Conservation (phyloP, 2,329 filamentous ascomycete genomes). For the Clarireedia hainanense region DNA sequence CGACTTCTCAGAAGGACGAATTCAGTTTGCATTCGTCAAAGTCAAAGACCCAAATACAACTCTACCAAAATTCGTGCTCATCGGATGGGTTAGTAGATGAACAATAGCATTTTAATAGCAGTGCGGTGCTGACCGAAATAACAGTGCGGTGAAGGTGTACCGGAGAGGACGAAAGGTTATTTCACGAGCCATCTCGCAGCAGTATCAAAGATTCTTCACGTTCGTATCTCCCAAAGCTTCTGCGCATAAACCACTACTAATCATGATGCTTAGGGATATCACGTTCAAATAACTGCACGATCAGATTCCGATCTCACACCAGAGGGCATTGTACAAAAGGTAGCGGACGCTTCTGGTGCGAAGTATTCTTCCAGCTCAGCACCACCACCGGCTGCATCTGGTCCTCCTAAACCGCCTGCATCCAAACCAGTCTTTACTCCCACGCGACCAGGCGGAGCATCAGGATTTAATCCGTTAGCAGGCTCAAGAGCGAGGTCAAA, state of each 20-base stretch:
- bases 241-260: slow-evolving; percentile 3
- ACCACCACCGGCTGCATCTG: slow-evolving; percentile 37
- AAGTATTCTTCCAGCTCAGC: slow-evolving; percentile 76
- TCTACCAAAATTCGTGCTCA: slow-evolving; percentile 85
- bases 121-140: slow-evolving; percentile 18
- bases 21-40: slow-evolving; percentile 95
- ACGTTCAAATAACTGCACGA: slow-evolving; percentile 93
- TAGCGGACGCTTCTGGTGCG: slow-evolving; percentile 86
- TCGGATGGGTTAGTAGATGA: slow-evolving; percentile 62
- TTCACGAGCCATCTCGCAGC: slow-evolving; percentile 90
- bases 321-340: slow-evolving; percentile 84
- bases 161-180: slow-evolving; percentile 97
- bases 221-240: slow-evolving; percentile 29
- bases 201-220: slow-evolving; percentile 85
- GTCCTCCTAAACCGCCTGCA: slow-evolving; percentile 54
- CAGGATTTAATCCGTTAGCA: slow-evolving; percentile 57
- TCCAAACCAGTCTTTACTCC: slow-evolving; percentile 92
- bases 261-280: slow-evolving; percentile 59
- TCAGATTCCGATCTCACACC: slow-evolving; percentile 84
- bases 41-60: slow-evolving; percentile 89
- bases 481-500: slow-evolving; percentile 53
- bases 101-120: background rate
- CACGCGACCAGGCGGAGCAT: slow-evolving; percentile 42
- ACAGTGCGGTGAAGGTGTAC: slow-evolving; percentile 88
- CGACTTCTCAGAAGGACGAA: slow-evolving; percentile 91